A percentile compares a stretch with the other conserved stretches of the same genome.
Conservation (phyloP, 345 rosid species). For the Gynandropsis gynandra region DNA sequence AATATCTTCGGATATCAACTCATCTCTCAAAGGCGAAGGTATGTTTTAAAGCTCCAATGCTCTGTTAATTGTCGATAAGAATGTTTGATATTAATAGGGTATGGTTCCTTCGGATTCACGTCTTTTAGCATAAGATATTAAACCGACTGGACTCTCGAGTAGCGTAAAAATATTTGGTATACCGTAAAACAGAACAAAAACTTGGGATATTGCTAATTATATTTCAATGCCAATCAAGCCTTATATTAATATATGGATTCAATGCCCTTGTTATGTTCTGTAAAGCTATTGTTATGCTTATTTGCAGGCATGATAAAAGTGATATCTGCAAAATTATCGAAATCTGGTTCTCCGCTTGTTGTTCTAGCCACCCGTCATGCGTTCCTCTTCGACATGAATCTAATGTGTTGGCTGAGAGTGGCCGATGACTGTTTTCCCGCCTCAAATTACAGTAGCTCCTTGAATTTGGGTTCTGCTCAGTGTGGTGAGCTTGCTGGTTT, state of each 20-base stretch:
- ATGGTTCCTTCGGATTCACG: no score
- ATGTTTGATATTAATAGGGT: no score
- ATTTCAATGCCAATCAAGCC: no score
- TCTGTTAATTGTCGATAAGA: no score
- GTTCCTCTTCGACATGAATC: conserved; percentile 78
- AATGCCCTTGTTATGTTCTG: no score
- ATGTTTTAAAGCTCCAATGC: conserved; percentile 3
- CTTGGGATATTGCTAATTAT: no score
- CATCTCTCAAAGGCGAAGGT: conserved; percentile 50
- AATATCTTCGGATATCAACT: conserved; percentile 41
- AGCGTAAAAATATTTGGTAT: no score
- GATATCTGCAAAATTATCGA: conserved; percentile 85
- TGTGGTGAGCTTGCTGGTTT: conserved; percentile 89
- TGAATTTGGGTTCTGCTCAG: conserved; percentile 81
- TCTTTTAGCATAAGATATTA: no score
- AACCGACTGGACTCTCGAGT: no score
- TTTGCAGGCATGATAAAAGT: conserved; percentile 77
- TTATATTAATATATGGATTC: no score
- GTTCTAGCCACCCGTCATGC: conserved; percentile 95
- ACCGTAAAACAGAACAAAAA: no score
- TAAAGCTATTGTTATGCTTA: no score
- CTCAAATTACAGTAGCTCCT: conserved; percentile 87
- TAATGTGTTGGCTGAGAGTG: conserved; percentile 95
- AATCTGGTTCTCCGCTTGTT: conserved; percentile 91
- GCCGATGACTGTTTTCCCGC: conserved; percentile 99